These are phyloP conservation scores for Cryomyces antarcticus DNA, from an alignment of 495 filamentous ascomycete species.

Conservation along the genomic window DNA sequence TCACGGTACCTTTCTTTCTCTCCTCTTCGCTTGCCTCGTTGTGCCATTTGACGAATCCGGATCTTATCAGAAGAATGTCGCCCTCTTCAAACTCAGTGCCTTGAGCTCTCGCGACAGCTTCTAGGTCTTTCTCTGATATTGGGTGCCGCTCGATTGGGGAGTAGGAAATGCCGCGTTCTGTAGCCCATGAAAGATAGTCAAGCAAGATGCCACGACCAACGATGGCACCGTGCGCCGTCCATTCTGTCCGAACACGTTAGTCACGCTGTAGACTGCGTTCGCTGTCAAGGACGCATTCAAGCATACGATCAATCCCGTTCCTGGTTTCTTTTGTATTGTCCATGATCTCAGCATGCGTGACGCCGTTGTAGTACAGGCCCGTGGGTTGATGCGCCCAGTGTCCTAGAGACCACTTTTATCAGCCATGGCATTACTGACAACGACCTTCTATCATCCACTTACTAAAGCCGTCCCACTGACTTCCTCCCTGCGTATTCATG, in stretches of 20 bases:
- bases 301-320: slow-evolving; percentile 22
- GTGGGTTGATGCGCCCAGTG: slow-evolving; percentile 3
- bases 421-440: slow-evolving; percentile 1
- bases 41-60: slow-evolving; percentile 28
- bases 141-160: slow-evolving; percentile 19
- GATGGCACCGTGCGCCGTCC: slow-evolving; percentile 14
- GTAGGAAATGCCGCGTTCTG: slow-evolving; percentile 17
- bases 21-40: slow-evolving; percentile 12
- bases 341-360: slow-evolving; percentile 23
- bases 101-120: slow-evolving; percentile 20
- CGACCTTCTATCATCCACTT: not conserved
- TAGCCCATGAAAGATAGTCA: slow-evolving; percentile 25
- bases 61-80: slow-evolving; percentile 36
- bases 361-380: slow-evolving; percentile 3
- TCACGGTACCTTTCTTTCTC: slow-evolving; percentile 13
- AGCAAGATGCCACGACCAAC: slow-evolving; percentile 36
- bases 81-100: slow-evolving; percentile 21
- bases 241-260: not conserved
- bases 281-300: too few species aligned
- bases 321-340: slow-evolving; percentile 13
- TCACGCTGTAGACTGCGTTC: too few species aligned
- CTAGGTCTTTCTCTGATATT: slow-evolving; percentile 23
- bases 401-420: not conserved
- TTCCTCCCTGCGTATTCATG: slow-evolving; percentile 8
- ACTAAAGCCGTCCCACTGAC: slow-evolving; percentile 4